phyloP scores from a whole-genome alignment of 345 rosid genomes.

The Geranium brycei region DNA sequence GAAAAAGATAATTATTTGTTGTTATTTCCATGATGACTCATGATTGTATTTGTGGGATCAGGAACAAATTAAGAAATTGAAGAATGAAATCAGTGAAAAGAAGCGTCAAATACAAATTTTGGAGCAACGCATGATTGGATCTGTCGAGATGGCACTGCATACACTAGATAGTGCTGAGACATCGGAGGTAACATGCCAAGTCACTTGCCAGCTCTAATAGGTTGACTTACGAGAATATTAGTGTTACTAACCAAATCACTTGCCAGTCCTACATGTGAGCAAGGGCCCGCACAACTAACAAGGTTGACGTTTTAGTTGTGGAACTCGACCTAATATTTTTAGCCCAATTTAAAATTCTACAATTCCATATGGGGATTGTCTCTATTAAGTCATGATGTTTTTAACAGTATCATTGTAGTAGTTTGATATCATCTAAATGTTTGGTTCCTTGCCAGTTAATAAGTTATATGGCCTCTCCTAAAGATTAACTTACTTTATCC shows the following conservation, averaged over 20 bases:
- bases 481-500: constrained; percentile 2
- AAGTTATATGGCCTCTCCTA: not conserved
- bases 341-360: no score
- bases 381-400: no score
- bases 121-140: constrained; percentile 52
- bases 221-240: not conserved
- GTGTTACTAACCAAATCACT: no score
- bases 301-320: no score
- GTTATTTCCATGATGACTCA: not conserved
- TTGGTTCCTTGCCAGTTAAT: no score
- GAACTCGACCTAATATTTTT: no score
- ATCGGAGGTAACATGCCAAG: constrained; percentile 25
- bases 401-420: no score
- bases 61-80: constrained; percentile 46
- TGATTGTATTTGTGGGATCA: constrained; percentile 13
- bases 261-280: no score
- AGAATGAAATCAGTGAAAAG: constrained; percentile 53
- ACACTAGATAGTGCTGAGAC: constrained; percentile 29
- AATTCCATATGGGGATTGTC: no score
- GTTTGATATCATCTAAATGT: no score
- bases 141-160: constrained; percentile 29
- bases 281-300: no score
- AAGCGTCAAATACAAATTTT: constrained; percentile 43
- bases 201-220: not conserved
- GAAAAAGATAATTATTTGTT: constrained; percentile 4